Evolutionary conservation across 768 basidiomycete genomes (phyloP), one percentile per base, ranked within the genome.

Genomic region (Russula ochroleuca): DNA sequence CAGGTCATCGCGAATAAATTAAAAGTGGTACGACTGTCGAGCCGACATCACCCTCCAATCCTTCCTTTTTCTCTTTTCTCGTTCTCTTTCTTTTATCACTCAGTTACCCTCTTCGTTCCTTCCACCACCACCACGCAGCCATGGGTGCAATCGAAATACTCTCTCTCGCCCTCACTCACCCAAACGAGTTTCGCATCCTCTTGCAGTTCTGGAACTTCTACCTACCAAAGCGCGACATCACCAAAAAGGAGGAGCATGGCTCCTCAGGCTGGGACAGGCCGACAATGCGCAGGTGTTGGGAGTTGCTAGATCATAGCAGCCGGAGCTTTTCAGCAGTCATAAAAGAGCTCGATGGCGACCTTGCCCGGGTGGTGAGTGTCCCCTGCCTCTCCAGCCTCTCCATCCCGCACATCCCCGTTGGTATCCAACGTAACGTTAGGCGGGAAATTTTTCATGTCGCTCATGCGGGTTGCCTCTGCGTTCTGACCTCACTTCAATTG

Each of bases 261-360:
- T 85, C 87, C 21, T 90, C 93, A 1, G 92, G 92, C 48, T 98
- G 90, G 86, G 86, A 97, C 76, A 80, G 96, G 61, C 72, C 81
- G 43, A 78, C 84, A 10, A 99, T 99, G 96, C 83, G 85, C 61
- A 80, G 84, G 48, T 98, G 94, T 72, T 98, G 94, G 95, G 78
- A 83, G 8, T 87, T 94, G 69, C 78, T 98, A 59, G 95, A 98
- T 79, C 61, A 79, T 75, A 95, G 94, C 5, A 93, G 92, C 68
- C 77, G 96, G 69, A 92, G 88, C 76, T 99, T 97, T 69, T 81
- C 93, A 0, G 85, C 89, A 0, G 96, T 99, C 66, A 93, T 98
- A 71, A 98, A 96, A 75, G 92, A 97, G 75, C 78, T 98, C 5
- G 94, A 99, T 35, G 96, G 94, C 0, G 96, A 98, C 73, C 77